Evolutionary conservation across 164 flowering plant genomes (phyloP).

Genomic region (Stephania yunnanensis): DNA sequence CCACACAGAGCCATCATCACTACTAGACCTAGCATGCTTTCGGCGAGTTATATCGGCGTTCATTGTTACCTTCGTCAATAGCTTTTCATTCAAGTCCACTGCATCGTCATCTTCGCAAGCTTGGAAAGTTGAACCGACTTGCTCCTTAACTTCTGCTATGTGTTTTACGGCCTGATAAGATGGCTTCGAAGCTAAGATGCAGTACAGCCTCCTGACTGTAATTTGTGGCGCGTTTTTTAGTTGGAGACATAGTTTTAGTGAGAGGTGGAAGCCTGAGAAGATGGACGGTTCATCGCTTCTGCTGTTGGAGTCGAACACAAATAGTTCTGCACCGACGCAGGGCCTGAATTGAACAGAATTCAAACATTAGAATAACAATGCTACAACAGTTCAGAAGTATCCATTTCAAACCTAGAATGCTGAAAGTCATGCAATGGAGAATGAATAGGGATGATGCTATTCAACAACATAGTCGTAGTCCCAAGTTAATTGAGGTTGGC

Average conservation of each 20-base stretch:
- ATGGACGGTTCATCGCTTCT: constrained; percentile 27
- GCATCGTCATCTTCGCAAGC: constrained; percentile 35
- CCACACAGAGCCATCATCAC: constrained; percentile 17
- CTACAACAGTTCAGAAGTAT: too few relatives aligned
- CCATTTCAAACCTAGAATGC: too few relatives aligned
- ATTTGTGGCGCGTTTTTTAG: constrained; percentile 36
- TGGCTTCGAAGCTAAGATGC: constrained; percentile 41
- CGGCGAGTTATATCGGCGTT: neutral
- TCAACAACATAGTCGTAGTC: too few relatives aligned
- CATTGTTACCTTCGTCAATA: constrained; percentile 34
- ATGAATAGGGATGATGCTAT: too few relatives aligned
- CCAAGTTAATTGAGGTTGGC: too few relatives aligned
- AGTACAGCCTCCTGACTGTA: constrained; percentile 37
- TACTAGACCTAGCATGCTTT: constrained; percentile 7
- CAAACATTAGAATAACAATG: neutral
- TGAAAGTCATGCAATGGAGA: too few relatives aligned
- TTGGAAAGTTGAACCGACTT: constrained; percentile 9
- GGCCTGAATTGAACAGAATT: constrained; percentile 42
- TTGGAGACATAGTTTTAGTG: constrained; percentile 70
- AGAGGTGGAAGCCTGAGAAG: constrained; percentile 44
- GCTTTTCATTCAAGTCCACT: constrained; percentile 45
- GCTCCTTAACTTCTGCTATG: constrained; percentile 20
- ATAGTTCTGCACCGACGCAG: constrained; percentile 54
- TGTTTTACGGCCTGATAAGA: constrained; percentile 20
- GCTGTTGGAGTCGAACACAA: constrained; percentile 29